Evolutionary conservation across 1,284 basidiomycete species (phyloP).

Genomic region (Lignosus rhinocerotis): DNA sequence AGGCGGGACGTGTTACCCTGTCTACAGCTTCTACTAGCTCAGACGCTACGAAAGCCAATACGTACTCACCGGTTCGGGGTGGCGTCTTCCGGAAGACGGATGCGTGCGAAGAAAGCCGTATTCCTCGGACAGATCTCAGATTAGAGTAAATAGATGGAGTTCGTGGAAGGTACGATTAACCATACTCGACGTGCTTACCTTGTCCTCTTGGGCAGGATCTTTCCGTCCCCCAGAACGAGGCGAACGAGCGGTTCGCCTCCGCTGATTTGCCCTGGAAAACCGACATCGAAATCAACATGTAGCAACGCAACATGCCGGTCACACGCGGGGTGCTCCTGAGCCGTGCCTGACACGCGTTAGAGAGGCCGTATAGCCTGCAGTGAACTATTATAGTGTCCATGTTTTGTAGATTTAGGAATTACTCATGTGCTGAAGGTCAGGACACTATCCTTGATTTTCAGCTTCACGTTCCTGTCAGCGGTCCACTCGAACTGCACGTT

Average conservation of each 20-base stretch:
- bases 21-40: too few species aligned
- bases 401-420: background rate
- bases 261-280: background rate
- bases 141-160: background rate
- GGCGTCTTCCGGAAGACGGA: constrained; percentile 2
- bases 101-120: constrained; percentile 1
- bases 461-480: constrained; percentile 75
- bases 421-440: constrained; percentile 78
- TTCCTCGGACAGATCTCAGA: constrained; percentile 10
- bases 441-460: constrained; percentile 79
- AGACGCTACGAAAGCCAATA: background rate
- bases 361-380: background rate
- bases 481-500: constrained; percentile 83
- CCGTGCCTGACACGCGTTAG: background rate
- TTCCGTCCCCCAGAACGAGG: constrained; percentile 8
- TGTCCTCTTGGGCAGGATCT: background rate
- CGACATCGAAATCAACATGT: background rate
- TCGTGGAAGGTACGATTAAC: constrained; percentile 8
- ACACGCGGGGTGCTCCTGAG: background rate
- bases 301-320: background rate
- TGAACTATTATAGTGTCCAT: constrained; percentile 2
- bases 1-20: too few species aligned
- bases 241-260: background rate
- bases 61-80: background rate
- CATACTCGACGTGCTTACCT: constrained; percentile 8